Conservation (phyloP, 106 monocot genomes). For the Dendrobium officinale region DNA sequence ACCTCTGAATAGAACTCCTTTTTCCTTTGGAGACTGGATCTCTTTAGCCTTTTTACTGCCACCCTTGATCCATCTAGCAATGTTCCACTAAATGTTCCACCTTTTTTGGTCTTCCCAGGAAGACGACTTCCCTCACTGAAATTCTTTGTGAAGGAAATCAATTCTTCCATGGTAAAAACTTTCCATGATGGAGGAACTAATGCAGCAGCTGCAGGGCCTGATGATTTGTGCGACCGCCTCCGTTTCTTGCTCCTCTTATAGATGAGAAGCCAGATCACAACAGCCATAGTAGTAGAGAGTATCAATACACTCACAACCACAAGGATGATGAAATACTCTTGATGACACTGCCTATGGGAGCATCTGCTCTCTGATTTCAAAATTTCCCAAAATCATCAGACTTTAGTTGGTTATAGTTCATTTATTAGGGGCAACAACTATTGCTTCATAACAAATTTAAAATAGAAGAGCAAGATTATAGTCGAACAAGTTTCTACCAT, state of each 20-base stretch:
- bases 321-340: constrained; percentile 82
- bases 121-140: constrained; percentile 96
- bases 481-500: neutral
- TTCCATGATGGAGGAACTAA: constrained; percentile 88
- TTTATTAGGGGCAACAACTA: neutral
- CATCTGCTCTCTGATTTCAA: constrained; percentile 50
- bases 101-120: constrained; percentile 86
- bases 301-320: constrained; percentile 79
- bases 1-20: constrained; percentile 96
- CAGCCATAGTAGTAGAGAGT: constrained; percentile 53
- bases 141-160: constrained; percentile 87
- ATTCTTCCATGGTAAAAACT: constrained; percentile 77
- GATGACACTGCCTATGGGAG: constrained; percentile 57
- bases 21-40: constrained; percentile 90
- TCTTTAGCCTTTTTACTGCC: constrained; percentile 78
- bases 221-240: constrained; percentile 69
- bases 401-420: neutral
- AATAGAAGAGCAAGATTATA: neutral
- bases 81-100: constrained; percentile 81
- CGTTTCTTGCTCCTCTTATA: constrained; percentile 78
- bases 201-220: constrained; percentile 55
- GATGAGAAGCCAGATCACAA: constrained; percentile 86
- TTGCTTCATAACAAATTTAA: constrained; percentile 1
- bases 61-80: constrained; percentile 80
- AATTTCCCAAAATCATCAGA: neutral